A percentile compares a stretch with the other conserved stretches of the same genome.
phyloP scores from a whole-genome alignment of 1,284 basidiomycete species.

The Melanopsichium pennsylvanicum region DNA sequence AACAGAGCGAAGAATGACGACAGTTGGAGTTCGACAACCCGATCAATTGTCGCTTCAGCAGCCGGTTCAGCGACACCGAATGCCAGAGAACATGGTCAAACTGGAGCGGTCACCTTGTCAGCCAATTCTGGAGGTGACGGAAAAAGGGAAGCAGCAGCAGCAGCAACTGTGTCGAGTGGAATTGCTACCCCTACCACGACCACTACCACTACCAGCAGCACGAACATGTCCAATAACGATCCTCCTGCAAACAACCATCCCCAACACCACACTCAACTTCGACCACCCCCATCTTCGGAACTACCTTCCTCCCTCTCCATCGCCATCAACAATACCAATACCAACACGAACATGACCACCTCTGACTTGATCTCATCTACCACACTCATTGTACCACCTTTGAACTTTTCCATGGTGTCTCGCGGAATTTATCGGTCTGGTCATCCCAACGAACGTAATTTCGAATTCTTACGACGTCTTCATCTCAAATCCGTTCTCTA shows the following conservation, averaged over 20 bases:
- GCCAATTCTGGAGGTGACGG: no score
- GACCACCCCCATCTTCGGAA: not conserved
- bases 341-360: not conserved
- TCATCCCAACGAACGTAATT: constrained; percentile 65
- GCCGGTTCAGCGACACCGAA: no score
- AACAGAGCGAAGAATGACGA: no score
- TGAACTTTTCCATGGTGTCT: constrained; percentile 64
- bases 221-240: no score
- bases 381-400: constrained; percentile 58
- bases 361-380: constrained; percentile 6
- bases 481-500: constrained; percentile 59
- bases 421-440: constrained; percentile 62
- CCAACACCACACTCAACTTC: not conserved
- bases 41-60: no score
- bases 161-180: no score
- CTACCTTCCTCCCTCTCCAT: not conserved
- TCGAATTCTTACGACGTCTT: constrained; percentile 58
- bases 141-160: not conserved
- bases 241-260: not conserved
- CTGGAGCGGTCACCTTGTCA: no score
- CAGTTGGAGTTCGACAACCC: no score
- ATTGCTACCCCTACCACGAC: no score
- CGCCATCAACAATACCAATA: not conserved
- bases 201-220: no score
- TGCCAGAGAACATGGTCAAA: no score